These are phyloP conservation scores for Colletotrichum horii DNA, from an alignment of 2,329 filamentous ascomycete species.

Conservation along the genomic window DNA sequence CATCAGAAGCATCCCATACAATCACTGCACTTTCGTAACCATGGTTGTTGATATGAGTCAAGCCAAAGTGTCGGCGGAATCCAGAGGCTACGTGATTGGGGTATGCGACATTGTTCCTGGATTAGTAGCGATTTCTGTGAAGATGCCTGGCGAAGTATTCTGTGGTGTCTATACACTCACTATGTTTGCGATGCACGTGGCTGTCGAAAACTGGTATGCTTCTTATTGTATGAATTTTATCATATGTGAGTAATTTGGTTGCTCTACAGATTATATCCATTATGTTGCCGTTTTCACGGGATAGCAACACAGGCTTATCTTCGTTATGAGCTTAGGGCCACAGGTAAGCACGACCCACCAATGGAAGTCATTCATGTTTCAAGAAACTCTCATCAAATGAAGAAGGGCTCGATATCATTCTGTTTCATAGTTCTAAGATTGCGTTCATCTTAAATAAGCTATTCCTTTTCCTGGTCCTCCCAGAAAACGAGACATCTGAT, in stretches of 20 bases:
- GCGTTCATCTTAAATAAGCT: background rate
- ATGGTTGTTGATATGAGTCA: background rate
- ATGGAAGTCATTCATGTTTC: background rate
- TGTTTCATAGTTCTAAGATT: background rate
- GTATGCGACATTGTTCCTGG: background rate
- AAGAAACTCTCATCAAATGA: fast-evolving
- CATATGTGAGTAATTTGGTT: fast-evolving
- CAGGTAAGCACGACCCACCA: background rate
- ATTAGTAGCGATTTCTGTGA: background rate
- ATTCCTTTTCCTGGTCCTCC: background rate
- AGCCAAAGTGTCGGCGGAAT: background rate
- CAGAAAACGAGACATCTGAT: background rate
- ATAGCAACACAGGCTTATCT: fast-evolving
- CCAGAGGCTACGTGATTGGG: background rate
- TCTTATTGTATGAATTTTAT: fast-evolving
- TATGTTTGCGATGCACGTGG: background rate
- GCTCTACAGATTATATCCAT: background rate
- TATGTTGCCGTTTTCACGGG: background rate
- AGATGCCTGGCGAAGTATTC: background rate
- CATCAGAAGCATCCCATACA: background rate
- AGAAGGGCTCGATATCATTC: background rate
- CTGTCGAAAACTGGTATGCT: too few species aligned
- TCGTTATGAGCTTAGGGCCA: background rate
- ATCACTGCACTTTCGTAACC: too few species aligned
- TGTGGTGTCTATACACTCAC: background rate